Conservation (phyloP, 257 asterid species). For the Nicotiana paniculata region DNA sequence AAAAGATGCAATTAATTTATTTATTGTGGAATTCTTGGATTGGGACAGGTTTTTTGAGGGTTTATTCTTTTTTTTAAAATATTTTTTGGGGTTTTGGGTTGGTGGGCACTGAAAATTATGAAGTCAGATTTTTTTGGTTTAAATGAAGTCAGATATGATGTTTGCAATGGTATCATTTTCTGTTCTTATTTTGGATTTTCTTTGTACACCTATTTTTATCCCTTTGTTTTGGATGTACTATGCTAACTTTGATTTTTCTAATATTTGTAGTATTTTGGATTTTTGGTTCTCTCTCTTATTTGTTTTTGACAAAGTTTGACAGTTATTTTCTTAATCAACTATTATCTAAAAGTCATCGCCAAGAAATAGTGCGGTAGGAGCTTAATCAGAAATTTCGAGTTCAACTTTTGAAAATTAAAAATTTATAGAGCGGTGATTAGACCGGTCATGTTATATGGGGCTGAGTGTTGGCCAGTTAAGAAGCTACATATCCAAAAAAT, state of each 20-base stretch:
- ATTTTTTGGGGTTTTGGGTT: conserved; percentile 10
- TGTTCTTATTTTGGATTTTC: not conserved
- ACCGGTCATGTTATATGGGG: too few relatives aligned
- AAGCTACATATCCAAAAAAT: too few relatives aligned
- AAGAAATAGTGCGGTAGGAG: too few relatives aligned
- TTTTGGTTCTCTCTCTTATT: too few relatives aligned
- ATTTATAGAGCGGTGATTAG: too few relatives aligned
- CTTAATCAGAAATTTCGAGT: too few relatives aligned
- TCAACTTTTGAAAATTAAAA: too few relatives aligned
- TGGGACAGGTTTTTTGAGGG: conserved; percentile 23
- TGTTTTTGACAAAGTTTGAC: not conserved
- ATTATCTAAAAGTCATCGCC: too few relatives aligned
- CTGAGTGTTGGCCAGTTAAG: too few relatives aligned
- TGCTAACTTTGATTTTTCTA: not conserved
- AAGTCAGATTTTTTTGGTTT: not conserved
- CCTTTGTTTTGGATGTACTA: not conserved
- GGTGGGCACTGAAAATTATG: conserved; percentile 20
- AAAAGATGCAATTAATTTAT: conserved; percentile 24
- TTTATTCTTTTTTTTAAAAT: not conserved
- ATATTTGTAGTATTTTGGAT: too few relatives aligned
- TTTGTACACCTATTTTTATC: not conserved
- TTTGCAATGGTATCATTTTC: not conserved
- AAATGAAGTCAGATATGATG: conserved; percentile 1
- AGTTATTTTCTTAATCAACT: too few relatives aligned
- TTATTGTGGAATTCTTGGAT: conserved; percentile 34